Percentiles rank a stretch among this genome's conserved stretches.
phyloP scores from a whole-genome alignment of 2,329 filamentous ascomycete genomes.

The Blastomyces percursus region DNA sequence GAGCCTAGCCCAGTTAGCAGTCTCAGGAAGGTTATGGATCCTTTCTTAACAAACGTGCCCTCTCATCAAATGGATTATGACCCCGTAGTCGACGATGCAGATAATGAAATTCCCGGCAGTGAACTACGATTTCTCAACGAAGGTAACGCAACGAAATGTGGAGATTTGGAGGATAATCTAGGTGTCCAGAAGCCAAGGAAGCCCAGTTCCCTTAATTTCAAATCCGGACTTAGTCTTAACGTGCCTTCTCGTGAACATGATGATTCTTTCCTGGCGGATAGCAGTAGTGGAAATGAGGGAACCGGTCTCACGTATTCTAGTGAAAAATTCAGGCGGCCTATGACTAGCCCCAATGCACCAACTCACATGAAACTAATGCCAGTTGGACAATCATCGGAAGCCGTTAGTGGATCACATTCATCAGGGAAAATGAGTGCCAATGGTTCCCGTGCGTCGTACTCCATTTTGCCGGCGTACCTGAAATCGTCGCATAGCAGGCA shows the following conservation, averaged over 20 bases:
- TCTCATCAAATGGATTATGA: conserved; percentile 9
- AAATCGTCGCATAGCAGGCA: background rate
- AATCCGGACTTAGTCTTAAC: conserved; percentile 22
- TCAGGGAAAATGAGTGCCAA: background rate
- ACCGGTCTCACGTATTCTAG: conserved; percentile 11
- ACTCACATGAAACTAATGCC: conserved; percentile 6
- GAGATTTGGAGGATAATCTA: background rate
- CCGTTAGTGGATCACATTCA: background rate
- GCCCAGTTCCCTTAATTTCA: conserved; percentile 9
- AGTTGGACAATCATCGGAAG: background rate
- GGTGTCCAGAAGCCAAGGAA: background rate
- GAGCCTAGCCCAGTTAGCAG: conserved; percentile 62
- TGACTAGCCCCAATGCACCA: conserved; percentile 17
- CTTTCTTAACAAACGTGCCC: conserved; percentile 49
- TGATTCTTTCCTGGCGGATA: conserved; percentile 26
- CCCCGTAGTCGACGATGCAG: conserved; percentile 9
- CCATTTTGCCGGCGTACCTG: background rate
- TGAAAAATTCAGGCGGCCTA: conserved; percentile 13
- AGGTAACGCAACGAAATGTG: background rate
- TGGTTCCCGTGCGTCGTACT: background rate
- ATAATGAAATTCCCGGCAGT: conserved; percentile 19
- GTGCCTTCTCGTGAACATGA: conserved; percentile 19
- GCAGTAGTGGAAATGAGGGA: conserved; percentile 26
- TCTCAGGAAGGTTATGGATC: conserved; percentile 75
- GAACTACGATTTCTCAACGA: conserved; percentile 13